Evolutionary conservation across 345 rosid species (phyloP).

Genomic region (Gossypium raimondii): DNA sequence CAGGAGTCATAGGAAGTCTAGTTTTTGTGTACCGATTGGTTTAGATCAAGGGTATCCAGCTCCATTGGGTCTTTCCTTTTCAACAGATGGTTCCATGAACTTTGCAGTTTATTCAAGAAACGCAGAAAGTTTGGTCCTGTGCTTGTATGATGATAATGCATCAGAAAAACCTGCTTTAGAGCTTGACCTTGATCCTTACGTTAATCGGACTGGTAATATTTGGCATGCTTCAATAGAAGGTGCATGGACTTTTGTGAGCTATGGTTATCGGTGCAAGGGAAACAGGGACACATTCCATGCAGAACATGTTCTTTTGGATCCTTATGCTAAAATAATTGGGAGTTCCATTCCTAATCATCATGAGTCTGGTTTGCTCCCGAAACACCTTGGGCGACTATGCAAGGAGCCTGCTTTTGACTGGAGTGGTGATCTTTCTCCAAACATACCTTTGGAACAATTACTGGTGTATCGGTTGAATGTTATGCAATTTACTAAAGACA

Average conservation of each 20-base stretch:
- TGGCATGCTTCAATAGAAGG: slow-evolving; percentile 77
- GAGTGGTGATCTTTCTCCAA: slow-evolving; percentile 57
- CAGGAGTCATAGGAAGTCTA: slow-evolving; percentile 49
- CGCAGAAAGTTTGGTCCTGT: slow-evolving; percentile 51
- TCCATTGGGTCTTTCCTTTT: slow-evolving; percentile 79
- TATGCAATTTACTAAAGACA: slow-evolving; percentile 57
- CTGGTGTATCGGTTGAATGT: slow-evolving; percentile 74
- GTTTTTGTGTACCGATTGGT: slow-evolving; percentile 82
- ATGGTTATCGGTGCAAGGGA: slow-evolving; percentile 63
- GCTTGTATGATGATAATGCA: slow-evolving; percentile 57
- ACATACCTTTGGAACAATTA: slow-evolving; percentile 59
- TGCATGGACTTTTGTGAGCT: slow-evolving; percentile 46
- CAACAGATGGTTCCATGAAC: slow-evolving; percentile 57
- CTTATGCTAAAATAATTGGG: slow-evolving; percentile 58
- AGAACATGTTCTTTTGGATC: slow-evolving; percentile 58
- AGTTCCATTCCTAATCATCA: slow-evolving; percentile 27
- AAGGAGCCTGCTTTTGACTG: slow-evolving; percentile 71
- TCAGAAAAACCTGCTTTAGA: slow-evolving; percentile 64
- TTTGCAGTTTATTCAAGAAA: slow-evolving; percentile 68
- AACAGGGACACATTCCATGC: slow-evolving; percentile 25
- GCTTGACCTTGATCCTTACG: slow-evolving; percentile 87
- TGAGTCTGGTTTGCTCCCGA: slow-evolving; percentile 25
- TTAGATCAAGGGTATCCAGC: slow-evolving; percentile 56
- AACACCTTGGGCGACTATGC: slow-evolving; percentile 49
- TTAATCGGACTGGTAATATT: slow-evolving; percentile 76